Base-by-base conservation (phyloP, 2,329 filamentous ascomycete species). In the Dothistroma pini region DNA sequence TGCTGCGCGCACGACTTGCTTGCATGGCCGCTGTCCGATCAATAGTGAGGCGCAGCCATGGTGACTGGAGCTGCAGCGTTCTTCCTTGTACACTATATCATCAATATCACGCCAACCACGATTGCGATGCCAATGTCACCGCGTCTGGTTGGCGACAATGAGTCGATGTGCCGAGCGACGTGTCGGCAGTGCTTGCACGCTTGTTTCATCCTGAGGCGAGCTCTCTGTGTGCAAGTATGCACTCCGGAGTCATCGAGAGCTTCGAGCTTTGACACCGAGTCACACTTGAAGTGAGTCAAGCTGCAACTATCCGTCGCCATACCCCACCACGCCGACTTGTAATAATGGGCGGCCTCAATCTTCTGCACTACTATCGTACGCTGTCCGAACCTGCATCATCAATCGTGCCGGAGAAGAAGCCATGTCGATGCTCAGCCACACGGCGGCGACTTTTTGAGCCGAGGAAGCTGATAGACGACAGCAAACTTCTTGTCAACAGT, bases 31-130 rank as follows among this genome's bases (percentile, higher is more conserved):
- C 41, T 44, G 2, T n/a, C 25, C 47, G 35, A 50, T 50, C 38
- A 48, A 22, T 12, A 50, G 55, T 57, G 55, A 57, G 55, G 55
- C 55, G 55, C 44, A 34, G 38, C 55, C 41, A 50, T 57, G 22
- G 38, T 12, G 21, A 38, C 29, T 34, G 14, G 25, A 49, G 54
- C 38, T 38, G 54, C 54, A 56, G 54, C 54, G 31, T 19, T 57
- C 22, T 50, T 38, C 55, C 47, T n/a, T 22, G 47, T n/a, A n/a
- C 35, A n/a, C 35, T 4, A 1, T 9, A 38, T 38, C 34, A 10
- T 38, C 34, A 38, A 11, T 12, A 14, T 38, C 35, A 38, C 2
- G 31, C n/a, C 31, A 6, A 11, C 31, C 51, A 31, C 31, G 25
- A 16, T 14, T 31, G 29, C 22, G 35, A 35, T 53, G 51, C 48